Percentiles rank a stretch among this genome's conserved stretches.
These are phyloP conservation scores for Plasmodium malariae DNA, from an alignment of 169 alveolate genomes.

Conservation along the genomic window DNA sequence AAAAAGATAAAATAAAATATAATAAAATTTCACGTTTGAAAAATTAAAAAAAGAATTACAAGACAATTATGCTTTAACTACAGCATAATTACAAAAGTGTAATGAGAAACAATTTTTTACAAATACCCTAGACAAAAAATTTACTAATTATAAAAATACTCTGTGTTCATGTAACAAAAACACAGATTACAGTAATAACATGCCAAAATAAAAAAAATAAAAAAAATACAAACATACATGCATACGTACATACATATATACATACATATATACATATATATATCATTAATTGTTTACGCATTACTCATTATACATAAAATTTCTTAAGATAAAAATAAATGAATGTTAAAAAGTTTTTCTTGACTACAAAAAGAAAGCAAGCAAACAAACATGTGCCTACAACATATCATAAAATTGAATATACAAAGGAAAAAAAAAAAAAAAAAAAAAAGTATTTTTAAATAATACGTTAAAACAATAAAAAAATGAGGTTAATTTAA, in stretches of 20 bases:
- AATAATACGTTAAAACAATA: neutral
- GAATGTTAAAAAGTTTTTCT: neutral
- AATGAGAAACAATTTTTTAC: neutral
- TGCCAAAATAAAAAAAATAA: neutral
- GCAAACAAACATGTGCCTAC: neutral
- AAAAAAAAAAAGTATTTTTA: no score
- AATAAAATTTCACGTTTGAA: neutral
- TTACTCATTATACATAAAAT: no score
- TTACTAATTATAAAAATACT: no score
- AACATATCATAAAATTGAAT: neutral
- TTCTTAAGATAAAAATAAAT: no score
- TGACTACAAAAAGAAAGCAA: neutral
- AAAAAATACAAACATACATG: no score
- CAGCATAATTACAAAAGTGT: neutral
- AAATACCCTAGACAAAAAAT: neutral
- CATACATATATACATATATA: no score
- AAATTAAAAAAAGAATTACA: neutral
- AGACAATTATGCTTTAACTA: neutral
- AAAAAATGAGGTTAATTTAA: neutral
- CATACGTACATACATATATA: neutral
- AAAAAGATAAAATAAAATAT: neutral
- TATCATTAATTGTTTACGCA: neutral
- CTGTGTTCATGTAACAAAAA: neutral
- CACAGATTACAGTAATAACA: neutral
- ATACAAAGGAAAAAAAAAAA: no score